A percentile compares a stretch with the other conserved stretches of the same genome.
Evolutionary conservation across 73 alveolate species (phyloP).

Genomic region (Paramecium pentaurelia): DNA sequence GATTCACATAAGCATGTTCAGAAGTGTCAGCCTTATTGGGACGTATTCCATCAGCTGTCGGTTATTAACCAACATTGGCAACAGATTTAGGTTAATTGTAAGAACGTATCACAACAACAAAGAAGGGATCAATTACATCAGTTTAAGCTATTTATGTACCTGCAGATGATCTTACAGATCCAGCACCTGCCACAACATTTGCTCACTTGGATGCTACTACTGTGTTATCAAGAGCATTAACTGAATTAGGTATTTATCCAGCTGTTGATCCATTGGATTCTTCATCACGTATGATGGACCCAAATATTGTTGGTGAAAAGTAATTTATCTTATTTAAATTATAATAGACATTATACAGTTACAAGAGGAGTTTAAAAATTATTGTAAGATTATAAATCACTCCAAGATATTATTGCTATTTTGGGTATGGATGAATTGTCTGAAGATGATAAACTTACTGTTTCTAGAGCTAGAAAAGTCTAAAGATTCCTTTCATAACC

Average conservation of each 20-base stretch:
- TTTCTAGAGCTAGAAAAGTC: constrained; percentile 96
- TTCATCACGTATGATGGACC: constrained; percentile 95
- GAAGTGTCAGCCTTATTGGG: constrained; percentile 99
- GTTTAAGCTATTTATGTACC: constrained; percentile 98
- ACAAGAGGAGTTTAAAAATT: constrained; percentile 90
- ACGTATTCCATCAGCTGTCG: constrained; percentile 98
- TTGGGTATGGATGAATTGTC: constrained; percentile 97
- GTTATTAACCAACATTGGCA: constrained; percentile 97
- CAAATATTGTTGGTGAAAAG: constrained; percentile 89
- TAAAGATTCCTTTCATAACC: constrained; percentile 84
- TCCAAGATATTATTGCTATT: constrained; percentile 97
- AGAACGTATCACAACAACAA: constrained; percentile 96
- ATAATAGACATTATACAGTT: constrained; percentile 65
- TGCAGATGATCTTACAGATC: constrained; percentile 97
- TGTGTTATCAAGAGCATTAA: constrained; percentile 88
- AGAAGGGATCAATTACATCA: constrained; percentile 97
- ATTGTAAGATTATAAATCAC: constrained; percentile 88
- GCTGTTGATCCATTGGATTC: constrained; percentile 99
- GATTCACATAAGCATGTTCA: constrained; percentile 98
- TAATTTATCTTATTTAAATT: neutral
- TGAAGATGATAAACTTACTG: constrained; percentile 94
- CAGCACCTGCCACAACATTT: constrained; percentile 99
- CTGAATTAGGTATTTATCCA: constrained; percentile 97
- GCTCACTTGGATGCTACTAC: constrained; percentile 99
- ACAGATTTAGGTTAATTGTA: constrained; percentile 95